These are phyloP conservation scores for Tetracladium maxilliforme DNA, from an alignment of 2,329 filamentous ascomycete species.

Conservation along the genomic window DNA sequence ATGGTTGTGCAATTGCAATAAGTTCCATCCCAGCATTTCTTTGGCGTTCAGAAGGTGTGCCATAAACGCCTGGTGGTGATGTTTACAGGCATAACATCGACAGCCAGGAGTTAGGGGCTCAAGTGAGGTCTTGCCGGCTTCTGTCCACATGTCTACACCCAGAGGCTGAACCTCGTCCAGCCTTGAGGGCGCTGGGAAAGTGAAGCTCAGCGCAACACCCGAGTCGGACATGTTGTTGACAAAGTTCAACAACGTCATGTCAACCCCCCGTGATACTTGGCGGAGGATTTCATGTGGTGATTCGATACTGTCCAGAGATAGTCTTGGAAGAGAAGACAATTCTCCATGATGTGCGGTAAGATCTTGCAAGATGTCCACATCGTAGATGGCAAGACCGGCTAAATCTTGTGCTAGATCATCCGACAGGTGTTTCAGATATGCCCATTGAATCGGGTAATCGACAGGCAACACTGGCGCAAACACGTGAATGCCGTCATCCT, in stretches of 20 bases:
- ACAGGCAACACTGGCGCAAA: slow-evolving; percentile 63
- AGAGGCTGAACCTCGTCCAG: slow-evolving; percentile 28
- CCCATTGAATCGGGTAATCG: slow-evolving; percentile 57
- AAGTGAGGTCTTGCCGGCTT: slow-evolving; percentile 44
- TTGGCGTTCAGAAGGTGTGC: slow-evolving; percentile 79
- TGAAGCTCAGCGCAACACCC: slow-evolving; percentile 71
- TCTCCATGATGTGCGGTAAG: too few species aligned
- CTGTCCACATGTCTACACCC: slow-evolving; percentile 66
- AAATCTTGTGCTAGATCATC: slow-evolving; percentile 45
- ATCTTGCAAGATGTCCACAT: slow-evolving; percentile 51
- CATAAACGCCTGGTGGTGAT: slow-evolving; percentile 76
- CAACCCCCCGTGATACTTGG: slow-evolving; percentile 63
- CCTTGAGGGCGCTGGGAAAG: slow-evolving; percentile 36
- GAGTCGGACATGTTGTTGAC: slow-evolving; percentile 62
- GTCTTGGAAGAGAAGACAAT: slow-evolving; percentile 51
- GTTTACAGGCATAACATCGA: slow-evolving; percentile 67
- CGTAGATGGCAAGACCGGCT: slow-evolving; percentile 65
- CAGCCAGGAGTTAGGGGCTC: slow-evolving; percentile 50
- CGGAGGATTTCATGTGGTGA: slow-evolving; percentile 67
- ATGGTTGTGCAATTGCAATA: slow-evolving; percentile 88
- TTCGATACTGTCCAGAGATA: slow-evolving; percentile 56
- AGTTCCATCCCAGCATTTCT: slow-evolving; percentile 92
- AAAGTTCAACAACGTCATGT: slow-evolving; percentile 68
- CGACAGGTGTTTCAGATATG: slow-evolving; percentile 60
- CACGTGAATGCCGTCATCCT: too few species aligned